phyloP scores from a whole-genome alignment of 768 basidiomycete species.

The Phlegmacium glaucopus region DNA sequence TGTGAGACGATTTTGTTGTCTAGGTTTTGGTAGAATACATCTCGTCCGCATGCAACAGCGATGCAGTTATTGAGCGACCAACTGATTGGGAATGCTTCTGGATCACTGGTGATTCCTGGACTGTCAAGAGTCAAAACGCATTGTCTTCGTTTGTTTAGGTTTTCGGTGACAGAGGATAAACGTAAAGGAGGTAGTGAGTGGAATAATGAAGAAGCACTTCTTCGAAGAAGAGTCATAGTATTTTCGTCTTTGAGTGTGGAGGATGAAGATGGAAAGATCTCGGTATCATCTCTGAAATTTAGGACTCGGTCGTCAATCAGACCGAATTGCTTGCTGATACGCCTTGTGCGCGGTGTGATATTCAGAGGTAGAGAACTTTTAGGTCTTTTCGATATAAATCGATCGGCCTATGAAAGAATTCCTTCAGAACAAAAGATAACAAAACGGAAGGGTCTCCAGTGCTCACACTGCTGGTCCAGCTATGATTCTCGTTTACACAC shows the following conservation, averaged over 20 bases:
- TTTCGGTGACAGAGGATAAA: constrained; percentile 52
- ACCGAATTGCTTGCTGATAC: constrained; percentile 62
- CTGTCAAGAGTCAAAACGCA: constrained; percentile 61
- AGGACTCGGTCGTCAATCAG: constrained; percentile 54
- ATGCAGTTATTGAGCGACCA: constrained; percentile 62
- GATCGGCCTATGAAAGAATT: constrained; percentile 42
- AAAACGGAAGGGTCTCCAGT: no score
- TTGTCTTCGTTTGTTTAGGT: constrained; percentile 51
- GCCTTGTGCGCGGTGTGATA: constrained; percentile 62
- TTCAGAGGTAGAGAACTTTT: constrained; percentile 52
- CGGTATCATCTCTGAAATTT: constrained; percentile 42
- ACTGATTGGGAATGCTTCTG: constrained; percentile 54
- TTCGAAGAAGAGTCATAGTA: constrained; percentile 46
- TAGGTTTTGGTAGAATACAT: constrained; percentile 63
- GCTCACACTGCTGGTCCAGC: no score
- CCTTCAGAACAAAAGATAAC: no score
- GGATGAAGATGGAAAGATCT: constrained; percentile 6
- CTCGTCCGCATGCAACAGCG: constrained; percentile 56
- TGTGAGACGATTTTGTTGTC: constrained; percentile 50
- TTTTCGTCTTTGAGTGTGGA: constrained; percentile 29
- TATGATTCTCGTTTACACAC: no score
- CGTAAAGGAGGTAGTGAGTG: constrained; percentile 21
- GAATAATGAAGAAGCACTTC: constrained; percentile 52
- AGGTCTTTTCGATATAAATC: constrained; percentile 56
- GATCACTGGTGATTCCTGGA: constrained; percentile 53